phyloP scores from a whole-genome alignment of 1,284 basidiomycete genomes.

The Coniferiporia sulphurascens region DNA sequence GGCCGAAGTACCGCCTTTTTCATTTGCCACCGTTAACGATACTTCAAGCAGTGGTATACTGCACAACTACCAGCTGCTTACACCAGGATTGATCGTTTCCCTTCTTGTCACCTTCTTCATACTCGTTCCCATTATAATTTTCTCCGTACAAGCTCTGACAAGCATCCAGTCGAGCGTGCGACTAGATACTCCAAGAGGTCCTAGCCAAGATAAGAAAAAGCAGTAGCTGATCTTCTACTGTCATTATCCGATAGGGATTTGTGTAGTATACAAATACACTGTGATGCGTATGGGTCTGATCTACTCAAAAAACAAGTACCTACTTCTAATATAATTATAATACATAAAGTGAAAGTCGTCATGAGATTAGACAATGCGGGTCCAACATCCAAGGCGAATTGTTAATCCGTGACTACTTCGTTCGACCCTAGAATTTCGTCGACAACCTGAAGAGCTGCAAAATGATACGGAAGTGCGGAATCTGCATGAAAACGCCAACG shows the following conservation, averaged over 20 bases:
- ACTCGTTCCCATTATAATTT: slow-evolving; percentile 62
- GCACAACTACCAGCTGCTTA: slow-evolving; percentile 72
- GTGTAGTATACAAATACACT: background rate
- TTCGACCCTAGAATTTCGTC: slow-evolving; percentile 31
- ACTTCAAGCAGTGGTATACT: slow-evolving; percentile 55
- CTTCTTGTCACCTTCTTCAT: slow-evolving; percentile 68
- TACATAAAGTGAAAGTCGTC: background rate
- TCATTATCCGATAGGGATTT: slow-evolving; percentile 11
- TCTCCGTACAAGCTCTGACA: slow-evolving; percentile 66
- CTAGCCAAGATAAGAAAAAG: slow-evolving; percentile 71
- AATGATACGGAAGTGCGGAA: slow-evolving; percentile 57
- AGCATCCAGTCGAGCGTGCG: slow-evolving; percentile 72
- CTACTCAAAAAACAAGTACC: background rate
- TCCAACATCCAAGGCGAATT: background rate
- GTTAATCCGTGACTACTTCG: slow-evolving; percentile 48
- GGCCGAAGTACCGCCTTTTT: slow-evolving; percentile 24
- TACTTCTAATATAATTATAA: background rate
- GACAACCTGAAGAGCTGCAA: slow-evolving; percentile 63
- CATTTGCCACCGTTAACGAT: slow-evolving; percentile 25
- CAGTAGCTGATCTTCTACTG: slow-evolving; percentile 44
- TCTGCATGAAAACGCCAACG: slow-evolving; percentile 41
- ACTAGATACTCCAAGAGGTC: slow-evolving; percentile 60
- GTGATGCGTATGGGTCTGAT: background rate
- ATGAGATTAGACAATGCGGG: background rate
- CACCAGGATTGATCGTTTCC: slow-evolving; percentile 70